phyloP scores from a whole-genome alignment of 2,329 filamentous ascomycete species.

The Neonectria faginata region DNA sequence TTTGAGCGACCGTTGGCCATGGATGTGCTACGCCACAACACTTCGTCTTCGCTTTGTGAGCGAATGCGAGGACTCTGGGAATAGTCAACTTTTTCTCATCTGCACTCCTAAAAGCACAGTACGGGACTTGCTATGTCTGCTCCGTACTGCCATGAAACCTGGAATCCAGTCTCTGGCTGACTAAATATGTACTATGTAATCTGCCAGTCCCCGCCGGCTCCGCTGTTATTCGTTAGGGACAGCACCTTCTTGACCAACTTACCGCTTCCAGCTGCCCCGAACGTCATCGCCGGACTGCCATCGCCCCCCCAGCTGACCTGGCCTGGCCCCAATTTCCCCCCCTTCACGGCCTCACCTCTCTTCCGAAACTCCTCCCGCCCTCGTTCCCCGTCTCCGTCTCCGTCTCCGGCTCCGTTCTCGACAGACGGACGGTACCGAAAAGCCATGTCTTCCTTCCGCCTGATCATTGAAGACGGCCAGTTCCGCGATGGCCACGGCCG shows the following conservation, averaged over 20 bases:
- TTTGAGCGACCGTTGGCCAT: neutral
- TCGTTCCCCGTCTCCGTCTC: slow-evolving; percentile 4
- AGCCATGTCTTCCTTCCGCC: slow-evolving; percentile 77
- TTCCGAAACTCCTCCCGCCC: slow-evolving; percentile 9
- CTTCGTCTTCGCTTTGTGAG: neutral
- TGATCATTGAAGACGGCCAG: slow-evolving; percentile 85
- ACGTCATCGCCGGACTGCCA: slow-evolving; percentile 39
- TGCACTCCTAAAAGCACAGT: neutral
- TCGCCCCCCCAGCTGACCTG: slow-evolving; percentile 27
- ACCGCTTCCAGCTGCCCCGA: slow-evolving; percentile 29
- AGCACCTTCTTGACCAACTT: neutral
- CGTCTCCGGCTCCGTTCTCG: slow-evolving; percentile 1
- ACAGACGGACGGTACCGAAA: slow-evolving; percentile 4
- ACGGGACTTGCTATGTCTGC: too few species aligned
- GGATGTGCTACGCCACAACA: neutral
- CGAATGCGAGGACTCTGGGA: neutral
- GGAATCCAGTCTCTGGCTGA: slow-evolving; percentile 27
- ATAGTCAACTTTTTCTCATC: neutral
- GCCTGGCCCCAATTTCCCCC: slow-evolving; percentile 33
- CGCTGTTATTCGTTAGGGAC: slow-evolving; percentile 17
- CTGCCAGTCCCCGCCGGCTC: slow-evolving; percentile 12
- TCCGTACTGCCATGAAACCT: too few species aligned
- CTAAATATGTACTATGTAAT: too few species aligned
- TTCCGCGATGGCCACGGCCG: slow-evolving; percentile 87
- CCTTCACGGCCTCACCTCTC: slow-evolving; percentile 17